phyloP scores from a whole-genome alignment of 257 asterid species.

The Datura wrightii region DNA sequence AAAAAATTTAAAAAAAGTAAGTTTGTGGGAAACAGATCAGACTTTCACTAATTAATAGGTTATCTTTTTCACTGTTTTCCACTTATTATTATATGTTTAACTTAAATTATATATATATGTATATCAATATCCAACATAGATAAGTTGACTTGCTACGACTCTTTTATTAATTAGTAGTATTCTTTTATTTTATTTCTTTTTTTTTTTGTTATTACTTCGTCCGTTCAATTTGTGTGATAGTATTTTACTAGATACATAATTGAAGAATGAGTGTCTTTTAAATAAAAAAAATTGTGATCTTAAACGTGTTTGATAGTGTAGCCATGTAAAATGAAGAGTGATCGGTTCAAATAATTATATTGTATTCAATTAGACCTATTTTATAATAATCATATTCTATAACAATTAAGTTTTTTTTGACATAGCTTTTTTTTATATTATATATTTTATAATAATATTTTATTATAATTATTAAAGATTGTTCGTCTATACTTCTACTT shows the following conservation, averaged over 20 bases:
- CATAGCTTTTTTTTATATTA: no score
- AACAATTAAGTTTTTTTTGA: no score
- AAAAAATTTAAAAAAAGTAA: no score
- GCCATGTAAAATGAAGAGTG: not conserved
- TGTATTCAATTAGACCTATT: no score
- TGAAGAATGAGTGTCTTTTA: no score
- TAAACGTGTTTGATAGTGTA: no score
- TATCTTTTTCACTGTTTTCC: not conserved
- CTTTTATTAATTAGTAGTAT: not conserved
- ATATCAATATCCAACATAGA: not conserved
- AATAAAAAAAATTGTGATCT: not conserved
- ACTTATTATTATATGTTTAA: constrained; percentile 2
- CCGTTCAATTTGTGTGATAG: not conserved
- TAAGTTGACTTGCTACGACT: constrained; percentile 25
- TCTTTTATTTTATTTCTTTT: not conserved
- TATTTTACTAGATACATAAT: not conserved
- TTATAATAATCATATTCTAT: no score
- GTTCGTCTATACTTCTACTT: no score
- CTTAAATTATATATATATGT: not conserved
- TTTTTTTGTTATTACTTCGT: not conserved
- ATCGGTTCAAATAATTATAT: no score
- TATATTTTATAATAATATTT: no score
- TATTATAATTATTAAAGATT: no score
- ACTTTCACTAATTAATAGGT: constrained; percentile 11
- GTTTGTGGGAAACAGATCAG: constrained; percentile 23